These are phyloP conservation scores for Gynandropsis gynandra DNA, from an alignment of 345 rosid genomes.

Conservation along the genomic window DNA sequence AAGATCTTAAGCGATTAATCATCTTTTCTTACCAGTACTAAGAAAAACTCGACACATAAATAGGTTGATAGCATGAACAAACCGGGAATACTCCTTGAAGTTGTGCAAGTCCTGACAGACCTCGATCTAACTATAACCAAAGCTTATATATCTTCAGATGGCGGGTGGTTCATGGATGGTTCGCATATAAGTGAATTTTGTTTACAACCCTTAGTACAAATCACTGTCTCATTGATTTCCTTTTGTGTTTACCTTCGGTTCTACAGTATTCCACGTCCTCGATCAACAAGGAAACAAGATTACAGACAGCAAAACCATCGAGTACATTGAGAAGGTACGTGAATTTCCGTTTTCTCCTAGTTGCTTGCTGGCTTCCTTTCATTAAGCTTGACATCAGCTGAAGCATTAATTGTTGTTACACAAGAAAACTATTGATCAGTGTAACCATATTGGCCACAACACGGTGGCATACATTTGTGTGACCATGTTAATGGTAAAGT, in stretches of 20 bases:
- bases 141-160: conserved; percentile 94
- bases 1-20: neutral
- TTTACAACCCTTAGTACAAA: neutral
- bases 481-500: no score
- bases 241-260: conserved; percentile 10
- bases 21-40: neutral
- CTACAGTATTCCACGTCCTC: conserved; percentile 73
- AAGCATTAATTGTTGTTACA: no score
- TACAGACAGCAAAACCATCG: conserved; percentile 64
- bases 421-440: no score
- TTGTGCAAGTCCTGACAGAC: conserved; percentile 81
- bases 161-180: conserved; percentile 99
- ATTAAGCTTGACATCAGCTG: no score
- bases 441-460: no score
- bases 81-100: conserved; percentile 91
- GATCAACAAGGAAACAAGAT: conserved; percentile 83
- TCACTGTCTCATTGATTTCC: conserved; percentile 1
- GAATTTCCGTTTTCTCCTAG: no score
- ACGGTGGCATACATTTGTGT: no score
- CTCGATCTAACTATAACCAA: conserved; percentile 82
- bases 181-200: conserved; percentile 8
- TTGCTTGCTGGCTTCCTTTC: no score
- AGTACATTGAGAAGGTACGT: conserved; percentile 69
- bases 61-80: conserved; percentile 94
- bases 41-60: neutral